Base-by-base conservation (phyloP, 2,329 filamentous ascomycete genomes). In the Berkeleyomyces basicola region DNA sequence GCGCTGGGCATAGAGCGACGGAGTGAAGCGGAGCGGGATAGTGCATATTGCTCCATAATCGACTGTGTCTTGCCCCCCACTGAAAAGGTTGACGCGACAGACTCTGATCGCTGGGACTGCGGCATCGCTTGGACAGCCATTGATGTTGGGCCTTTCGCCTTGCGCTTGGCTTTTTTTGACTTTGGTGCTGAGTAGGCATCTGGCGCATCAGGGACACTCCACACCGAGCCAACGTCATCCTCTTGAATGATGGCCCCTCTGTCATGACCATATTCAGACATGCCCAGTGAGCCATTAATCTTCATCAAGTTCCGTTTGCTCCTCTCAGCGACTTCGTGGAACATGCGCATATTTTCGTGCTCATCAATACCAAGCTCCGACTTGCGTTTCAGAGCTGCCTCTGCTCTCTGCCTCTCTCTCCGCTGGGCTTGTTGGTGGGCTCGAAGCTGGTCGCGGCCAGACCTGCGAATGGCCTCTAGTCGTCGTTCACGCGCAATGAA, bases 391-490 rank as follows among this genome's bases (percentile, higher is more conserved):
- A 37, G 31, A 16, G 11, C 40, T 4, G 37, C 42, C 55, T 69
- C 68, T 7, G 72, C 70, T 63, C 74, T 70, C 57, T 74, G 74
- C 36, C 71, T 68, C 37, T 70, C 72, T 16, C 67, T 70, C 42
- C 70, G 70, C 61, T 74, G 74, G 3, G 72, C 71, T 36, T 73
- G 71, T 39, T 75, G 75, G 68, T 78, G 81, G 2, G 72, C 70
- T 37, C 75, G 75, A 66, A 79, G 74, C 65, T 79, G 75, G 47
- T 81, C 78, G 59, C 78, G 76, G 23, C 78, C 79, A 47, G 76
- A 74, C 40, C 74, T 74, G 6, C 81, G 78, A 31, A 82, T 75
- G n/a, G 74, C 74, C 63, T 76, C 74, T 14, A 79, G 74, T 2
- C 77, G 75, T 16, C 74, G 75, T 55, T 76, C 74, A 10, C 79